Evolutionary conservation across 208 protist species (phyloP), one percentile per base, ranked within the genome.

Genomic region (Leishmania guyanensis): DNA sequence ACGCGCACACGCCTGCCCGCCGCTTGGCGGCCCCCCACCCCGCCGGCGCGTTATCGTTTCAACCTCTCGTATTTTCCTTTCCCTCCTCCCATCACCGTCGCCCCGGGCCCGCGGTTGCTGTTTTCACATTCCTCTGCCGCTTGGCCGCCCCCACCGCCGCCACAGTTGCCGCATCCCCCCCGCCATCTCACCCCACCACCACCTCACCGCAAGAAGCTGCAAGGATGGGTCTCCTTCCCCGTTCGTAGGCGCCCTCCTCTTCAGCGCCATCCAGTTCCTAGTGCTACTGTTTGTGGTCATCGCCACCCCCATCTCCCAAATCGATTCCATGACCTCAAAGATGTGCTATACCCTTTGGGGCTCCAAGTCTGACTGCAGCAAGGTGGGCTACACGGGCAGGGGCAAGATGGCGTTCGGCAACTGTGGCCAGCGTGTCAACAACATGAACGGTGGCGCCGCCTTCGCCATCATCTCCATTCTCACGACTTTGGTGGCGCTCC

Each of bases 401-500:
- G 71, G 81, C 76, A 86, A 73, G 46, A 29, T 0, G 0, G 78
- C 82, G 43, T 90, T 84, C 65, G 62, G 60, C 14, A 10, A 48
- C 64, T 86, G 84, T 64, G 26, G 10, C 6, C 84, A 80, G 22
- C 54, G 79, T 22, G 75, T 58, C 50, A 66, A 88, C 81, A 84
- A 78, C 73, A 88, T 90, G 84, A 83, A 75, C 62, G 76, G 29
- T 64, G 84, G 65, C 36, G 87, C 71, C 29, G 77, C 75, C 39
- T 88, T 90, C 22, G 80, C 84, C 64, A 82, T 91, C 77, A 75
- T 89, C 81, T 88, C 89, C 50, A 85, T 84, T 60, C 71, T 87
- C 64, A 43, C 65, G 14, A 88, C 85, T 9, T 65, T 91, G 22
- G 77, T 81, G 20, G 77, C 86, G 10, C 58, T 87, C 53, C 26